Evolutionary conservation across 2,329 filamentous ascomycete species (phyloP).

Genomic region (Aureobasidium sp.): DNA sequence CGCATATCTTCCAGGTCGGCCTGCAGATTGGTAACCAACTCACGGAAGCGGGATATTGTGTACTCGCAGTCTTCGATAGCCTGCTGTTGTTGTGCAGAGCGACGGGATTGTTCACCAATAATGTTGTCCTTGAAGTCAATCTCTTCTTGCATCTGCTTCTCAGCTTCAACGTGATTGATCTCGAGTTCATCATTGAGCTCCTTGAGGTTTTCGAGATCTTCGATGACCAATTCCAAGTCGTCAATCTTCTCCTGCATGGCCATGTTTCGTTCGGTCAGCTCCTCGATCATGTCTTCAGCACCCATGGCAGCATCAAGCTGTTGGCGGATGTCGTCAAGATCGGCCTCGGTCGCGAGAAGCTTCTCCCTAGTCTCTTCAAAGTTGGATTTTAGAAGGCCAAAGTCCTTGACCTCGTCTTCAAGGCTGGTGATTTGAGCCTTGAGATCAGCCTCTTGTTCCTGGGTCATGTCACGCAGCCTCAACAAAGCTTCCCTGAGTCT

Average conservation of each 20-base stretch:
- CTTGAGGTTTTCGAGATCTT: conserved; percentile 80
- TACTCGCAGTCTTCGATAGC: conserved; percentile 81
- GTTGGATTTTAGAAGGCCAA: conserved; percentile 44
- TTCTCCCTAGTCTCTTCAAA: conserved; percentile 64
- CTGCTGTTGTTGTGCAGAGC: conserved; percentile 67
- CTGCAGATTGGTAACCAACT: conserved; percentile 78
- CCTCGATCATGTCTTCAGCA: conserved; percentile 89
- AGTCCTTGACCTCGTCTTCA: conserved; percentile 33
- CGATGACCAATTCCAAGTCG: conserved; percentile 70
- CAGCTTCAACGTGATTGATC: conserved; percentile 82
- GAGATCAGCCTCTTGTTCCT: conserved; percentile 74
- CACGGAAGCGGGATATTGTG: conserved; percentile 77
- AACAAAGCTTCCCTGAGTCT: conserved; percentile 77
- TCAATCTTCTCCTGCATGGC: conserved; percentile 73
- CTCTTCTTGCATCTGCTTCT: conserved; percentile 90
- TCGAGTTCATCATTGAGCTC: conserved; percentile 94
- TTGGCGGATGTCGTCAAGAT: conserved; percentile 76
- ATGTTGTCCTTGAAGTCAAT: conserved; percentile 80
- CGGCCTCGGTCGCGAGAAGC: conserved; percentile 61
- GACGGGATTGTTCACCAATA: conserved; percentile 71
- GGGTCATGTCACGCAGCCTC: conserved; percentile 74
- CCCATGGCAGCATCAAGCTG: conserved; percentile 84
- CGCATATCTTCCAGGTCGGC: conserved; percentile 85
- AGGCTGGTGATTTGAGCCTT: conserved; percentile 48
- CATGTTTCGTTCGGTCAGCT: conserved; percentile 81